Conservation (phyloP, 2,329 filamentous ascomycete species). For the Venturia pyrina region DNA sequence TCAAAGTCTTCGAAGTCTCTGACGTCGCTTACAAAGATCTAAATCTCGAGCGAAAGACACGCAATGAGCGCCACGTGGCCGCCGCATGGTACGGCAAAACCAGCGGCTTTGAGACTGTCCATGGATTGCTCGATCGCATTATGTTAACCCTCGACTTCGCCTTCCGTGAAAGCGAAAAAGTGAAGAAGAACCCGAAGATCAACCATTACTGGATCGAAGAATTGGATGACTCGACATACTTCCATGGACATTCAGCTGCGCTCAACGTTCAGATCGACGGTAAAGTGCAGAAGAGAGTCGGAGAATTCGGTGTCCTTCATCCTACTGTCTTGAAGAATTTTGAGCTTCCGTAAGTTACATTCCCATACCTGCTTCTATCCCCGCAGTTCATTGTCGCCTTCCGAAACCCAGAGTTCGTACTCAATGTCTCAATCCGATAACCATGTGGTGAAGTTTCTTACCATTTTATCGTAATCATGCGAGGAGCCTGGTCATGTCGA, state of each 20-base stretch:
- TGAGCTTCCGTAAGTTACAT: conserved; percentile 58
- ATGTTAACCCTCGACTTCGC: conserved; percentile 83
- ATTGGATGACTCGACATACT: conserved; percentile 73
- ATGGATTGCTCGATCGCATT: conserved; percentile 83
- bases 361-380: background rate
- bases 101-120: conserved; percentile 89
- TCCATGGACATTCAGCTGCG: conserved; percentile 77
- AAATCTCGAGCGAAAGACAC: conserved; percentile 68
- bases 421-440: too few species aligned
- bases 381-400: background rate
- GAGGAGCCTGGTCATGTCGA: too few species aligned
- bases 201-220: conserved; percentile 46
- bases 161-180: conserved; percentile 70
- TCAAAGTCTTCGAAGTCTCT: conserved; percentile 85
- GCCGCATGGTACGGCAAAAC: conserved; percentile 92
- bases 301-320: conserved; percentile 88
- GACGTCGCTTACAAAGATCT: conserved; percentile 90
- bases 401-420: too few species aligned
- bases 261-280: conserved; percentile 52
- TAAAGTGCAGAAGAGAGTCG: conserved; percentile 67
- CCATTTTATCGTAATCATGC: too few species aligned
- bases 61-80: conserved; percentile 93
- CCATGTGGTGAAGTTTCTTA: too few species aligned
- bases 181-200: conserved; percentile 42
- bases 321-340: conserved; percentile 89